phyloP scores from a whole-genome alignment of 805 yeast genomes.

The Saitoella complicata region DNA sequence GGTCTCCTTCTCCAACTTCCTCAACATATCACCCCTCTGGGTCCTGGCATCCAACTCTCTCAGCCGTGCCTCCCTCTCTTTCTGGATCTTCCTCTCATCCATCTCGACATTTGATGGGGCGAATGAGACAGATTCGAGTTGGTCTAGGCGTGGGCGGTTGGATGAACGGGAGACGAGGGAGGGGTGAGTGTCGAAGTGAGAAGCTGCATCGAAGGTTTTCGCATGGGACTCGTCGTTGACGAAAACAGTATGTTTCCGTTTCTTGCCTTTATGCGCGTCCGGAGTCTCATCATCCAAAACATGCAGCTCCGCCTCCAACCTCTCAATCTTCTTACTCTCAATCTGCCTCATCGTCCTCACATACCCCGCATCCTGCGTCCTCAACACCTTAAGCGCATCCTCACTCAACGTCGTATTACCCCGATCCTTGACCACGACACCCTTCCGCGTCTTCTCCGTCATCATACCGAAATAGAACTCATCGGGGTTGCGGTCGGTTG shows the following conservation, averaged over 20 bases:
- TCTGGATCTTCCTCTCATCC: too few species aligned
- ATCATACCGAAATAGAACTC: constrained; percentile 95
- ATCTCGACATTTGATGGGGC: too few species aligned
- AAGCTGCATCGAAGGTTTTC: neutral
- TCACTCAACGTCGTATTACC: constrained; percentile 26
- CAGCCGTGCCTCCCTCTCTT: too few species aligned
- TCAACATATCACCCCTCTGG: too few species aligned
- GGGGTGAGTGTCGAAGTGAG: constrained; percentile 6
- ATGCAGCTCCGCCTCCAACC: constrained; percentile 25
- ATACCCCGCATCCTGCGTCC: constrained; percentile 83
- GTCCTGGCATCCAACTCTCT: too few species aligned
- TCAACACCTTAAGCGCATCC: constrained; percentile 56
- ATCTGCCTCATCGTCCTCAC: constrained; percentile 58
- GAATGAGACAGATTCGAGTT: neutral
- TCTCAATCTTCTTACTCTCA: constrained; percentile 50
- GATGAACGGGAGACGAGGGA: constrained; percentile 4
- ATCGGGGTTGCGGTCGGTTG: constrained; percentile 68
- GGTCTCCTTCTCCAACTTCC: neutral
- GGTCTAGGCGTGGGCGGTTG: constrained; percentile 6
- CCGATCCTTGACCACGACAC: constrained; percentile 51
- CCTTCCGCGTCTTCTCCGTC: constrained; percentile 49
- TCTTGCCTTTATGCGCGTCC: neutral
- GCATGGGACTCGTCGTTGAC: neutral
- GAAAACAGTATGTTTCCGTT: neutral
- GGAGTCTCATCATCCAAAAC: neutral